phyloP scores from a whole-genome alignment of 495 filamentous ascomycete species.

The Cryomyces antarcticus region DNA sequence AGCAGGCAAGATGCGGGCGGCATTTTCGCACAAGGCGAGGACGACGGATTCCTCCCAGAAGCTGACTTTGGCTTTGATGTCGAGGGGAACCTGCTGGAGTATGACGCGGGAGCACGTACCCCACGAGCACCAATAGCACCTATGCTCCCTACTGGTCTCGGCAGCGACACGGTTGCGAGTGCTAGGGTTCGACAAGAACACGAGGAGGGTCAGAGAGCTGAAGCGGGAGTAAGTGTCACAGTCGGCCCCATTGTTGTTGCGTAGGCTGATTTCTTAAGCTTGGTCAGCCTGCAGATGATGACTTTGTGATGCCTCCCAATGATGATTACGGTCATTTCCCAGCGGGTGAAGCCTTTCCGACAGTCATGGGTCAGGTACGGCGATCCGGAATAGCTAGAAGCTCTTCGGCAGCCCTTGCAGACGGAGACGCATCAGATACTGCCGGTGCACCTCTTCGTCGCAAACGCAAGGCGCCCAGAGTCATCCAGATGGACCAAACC shows the following conservation, averaged over 20 bases:
- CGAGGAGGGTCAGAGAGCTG: constrained; percentile 16
- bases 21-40: constrained; percentile 15
- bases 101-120: not conserved
- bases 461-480: constrained; percentile 2
- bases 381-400: not conserved
- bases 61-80: constrained; percentile 45
- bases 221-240: not conserved
- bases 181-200: constrained; percentile 20
- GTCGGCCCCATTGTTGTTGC: not conserved
- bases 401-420: not conserved
- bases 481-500: constrained; percentile 10
- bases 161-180: constrained; percentile 22
- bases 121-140: not conserved
- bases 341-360: not conserved
- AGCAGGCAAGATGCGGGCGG: not conserved
- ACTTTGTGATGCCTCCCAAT: not conserved
- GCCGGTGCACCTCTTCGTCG: constrained; percentile 7
- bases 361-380: not conserved
- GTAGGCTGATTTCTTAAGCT: too few relatives aligned
- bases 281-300: not conserved
- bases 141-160: constrained; percentile 1
- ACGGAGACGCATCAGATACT: constrained; percentile 1
- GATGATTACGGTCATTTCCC: constrained; percentile 2
- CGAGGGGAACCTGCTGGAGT: constrained; percentile 36
- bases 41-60: constrained; percentile 33